Base-by-base conservation (phyloP, 2,329 filamentous ascomycete species). In the Aspergillus awamori region DNA sequence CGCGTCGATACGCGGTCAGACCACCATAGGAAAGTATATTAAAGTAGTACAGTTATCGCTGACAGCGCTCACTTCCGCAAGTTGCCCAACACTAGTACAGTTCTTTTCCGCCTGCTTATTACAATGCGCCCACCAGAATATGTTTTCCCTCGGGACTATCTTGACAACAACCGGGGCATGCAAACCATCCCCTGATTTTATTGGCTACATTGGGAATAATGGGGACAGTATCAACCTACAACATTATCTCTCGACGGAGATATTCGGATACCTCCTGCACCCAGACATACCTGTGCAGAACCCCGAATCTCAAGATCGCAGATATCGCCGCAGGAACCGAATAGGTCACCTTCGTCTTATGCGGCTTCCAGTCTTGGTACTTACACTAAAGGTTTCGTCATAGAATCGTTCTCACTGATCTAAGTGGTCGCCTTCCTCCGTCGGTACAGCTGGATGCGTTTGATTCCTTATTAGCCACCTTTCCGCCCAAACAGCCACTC, bases 191-290 rank as follows among this genome's bases (percentile, higher is more conserved):
- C 10, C 6, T 7, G 15, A 20, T 8, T 1, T 3, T 8, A 6
- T 5, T 10, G 8, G 28, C 28, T 8, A 30, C 2, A 30, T 4
- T 5, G 5, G 2, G 4, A 10, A 8, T 10, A 3, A 43, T 11
- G 17, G 24, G 15, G 8, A 49, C 69, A 48, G 53, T n/a, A 38
- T 56, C 24, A 56, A 56, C 7, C 38, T 56, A 8, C 39, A 48
- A 10, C 39, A 48, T 17, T 6, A 17, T 4, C 26, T 56, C n/a
- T 36, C 38, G 39, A 43, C 22, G 13, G 33, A 56, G 26, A 8
- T 56, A 17, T 56, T 56, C n/a, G 53, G 53, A 11, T 48, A 45
- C 20, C 26, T 47, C 4, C 53, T 48, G 3, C 53, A 56, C 20
- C 53, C 39, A n/a, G 38, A 45, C 24, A 56, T 56, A 24, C 33